phyloP scores from a whole-genome alignment of 169 alveolate species.

The Cryptosporidium parvum region DNA sequence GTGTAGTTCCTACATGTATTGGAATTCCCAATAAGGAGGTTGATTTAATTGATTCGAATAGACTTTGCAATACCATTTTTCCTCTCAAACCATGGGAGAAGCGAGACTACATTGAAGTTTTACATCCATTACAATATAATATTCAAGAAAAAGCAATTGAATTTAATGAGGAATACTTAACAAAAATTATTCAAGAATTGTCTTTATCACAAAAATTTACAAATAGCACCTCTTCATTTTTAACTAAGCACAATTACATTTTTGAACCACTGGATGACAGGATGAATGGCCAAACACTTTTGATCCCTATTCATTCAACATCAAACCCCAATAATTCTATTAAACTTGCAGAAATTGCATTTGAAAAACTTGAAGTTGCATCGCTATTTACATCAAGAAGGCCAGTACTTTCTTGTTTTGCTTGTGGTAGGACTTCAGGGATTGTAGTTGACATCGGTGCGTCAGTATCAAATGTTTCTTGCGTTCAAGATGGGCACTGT shows the following conservation, averaged over 20 bases:
- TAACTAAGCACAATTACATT: slow-evolving; percentile 14
- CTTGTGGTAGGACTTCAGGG: slow-evolving; percentile 75
- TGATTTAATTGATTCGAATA: slow-evolving; percentile 23
- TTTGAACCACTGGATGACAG: slow-evolving; percentile 59
- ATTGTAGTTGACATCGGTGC: slow-evolving; percentile 73
- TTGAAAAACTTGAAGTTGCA: slow-evolving; percentile 52
- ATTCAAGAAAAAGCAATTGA: slow-evolving; percentile 36
- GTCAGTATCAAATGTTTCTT: slow-evolving; percentile 57
- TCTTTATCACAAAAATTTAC: slow-evolving; percentile 28
- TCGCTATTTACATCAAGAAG: slow-evolving; percentile 57
- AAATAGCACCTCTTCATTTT: slow-evolving; percentile 26
- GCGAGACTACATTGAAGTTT: slow-evolving; percentile 63
- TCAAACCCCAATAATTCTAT: neutral
- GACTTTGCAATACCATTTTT: slow-evolving; percentile 33
- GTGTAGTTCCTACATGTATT: slow-evolving; percentile 39
- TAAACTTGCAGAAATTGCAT: slow-evolving; percentile 61
- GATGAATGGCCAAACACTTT: slow-evolving; percentile 50
- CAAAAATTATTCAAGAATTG: slow-evolving; percentile 34
- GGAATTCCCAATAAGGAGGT: slow-evolving; percentile 52
- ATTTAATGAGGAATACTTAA: slow-evolving; percentile 45
- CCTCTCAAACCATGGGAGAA: slow-evolving; percentile 76
- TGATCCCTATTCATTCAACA: slow-evolving; percentile 46
- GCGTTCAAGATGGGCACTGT: slow-evolving; percentile 74
- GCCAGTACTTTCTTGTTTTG: slow-evolving; percentile 60
- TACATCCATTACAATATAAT: slow-evolving; percentile 46